Conservation (phyloP, 164 flowering plant species). For the Liquidambar formosana region DNA sequence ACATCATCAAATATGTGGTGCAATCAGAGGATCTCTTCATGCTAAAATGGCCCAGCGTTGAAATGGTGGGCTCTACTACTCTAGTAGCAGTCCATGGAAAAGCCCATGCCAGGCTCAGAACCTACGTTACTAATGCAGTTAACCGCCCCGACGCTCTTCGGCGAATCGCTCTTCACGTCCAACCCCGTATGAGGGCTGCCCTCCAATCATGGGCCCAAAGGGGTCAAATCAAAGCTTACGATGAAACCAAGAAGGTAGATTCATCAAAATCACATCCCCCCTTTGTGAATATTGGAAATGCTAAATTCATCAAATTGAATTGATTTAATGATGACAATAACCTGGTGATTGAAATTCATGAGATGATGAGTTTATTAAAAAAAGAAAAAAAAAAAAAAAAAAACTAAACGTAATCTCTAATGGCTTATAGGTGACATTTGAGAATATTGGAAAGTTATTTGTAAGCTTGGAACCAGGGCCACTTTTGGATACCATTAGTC, state of each 20-base stretch:
- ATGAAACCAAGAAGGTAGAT: conserved; percentile 41
- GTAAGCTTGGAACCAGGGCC: conserved; percentile 52
- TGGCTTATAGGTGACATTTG: conserved; percentile 40
- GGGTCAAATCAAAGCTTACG: conserved; percentile 17
- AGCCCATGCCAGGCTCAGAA: conserved; percentile 30
- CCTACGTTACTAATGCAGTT: conserved; percentile 14
- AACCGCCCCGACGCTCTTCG: conserved; percentile 35
- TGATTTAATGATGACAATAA: too few relatives aligned
- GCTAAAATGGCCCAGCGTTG: conserved; percentile 33
- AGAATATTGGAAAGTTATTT: conserved; percentile 42
- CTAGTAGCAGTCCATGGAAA: conserved; percentile 35
- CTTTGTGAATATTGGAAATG: too few relatives aligned
- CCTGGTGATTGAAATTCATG: too few relatives aligned
- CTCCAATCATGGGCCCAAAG: conserved; percentile 23
- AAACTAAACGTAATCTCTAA: too few relatives aligned
- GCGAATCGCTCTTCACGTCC: conserved; percentile 27
- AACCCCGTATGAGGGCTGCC: conserved; percentile 28
- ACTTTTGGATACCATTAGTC: conserved; percentile 27
- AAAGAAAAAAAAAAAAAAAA: too few relatives aligned
- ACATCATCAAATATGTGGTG: conserved; percentile 39
- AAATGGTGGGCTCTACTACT: conserved; percentile 33
- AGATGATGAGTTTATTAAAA: too few relatives aligned
- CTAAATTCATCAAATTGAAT: too few relatives aligned
- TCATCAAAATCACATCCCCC: too few relatives aligned
- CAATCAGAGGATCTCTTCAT: conserved; percentile 27